Evolutionary conservation across 768 basidiomycete genomes (phyloP), one percentile per base, ranked within the genome.

Genomic region (Tylopilus plumbeoviolaceoides): DNA sequence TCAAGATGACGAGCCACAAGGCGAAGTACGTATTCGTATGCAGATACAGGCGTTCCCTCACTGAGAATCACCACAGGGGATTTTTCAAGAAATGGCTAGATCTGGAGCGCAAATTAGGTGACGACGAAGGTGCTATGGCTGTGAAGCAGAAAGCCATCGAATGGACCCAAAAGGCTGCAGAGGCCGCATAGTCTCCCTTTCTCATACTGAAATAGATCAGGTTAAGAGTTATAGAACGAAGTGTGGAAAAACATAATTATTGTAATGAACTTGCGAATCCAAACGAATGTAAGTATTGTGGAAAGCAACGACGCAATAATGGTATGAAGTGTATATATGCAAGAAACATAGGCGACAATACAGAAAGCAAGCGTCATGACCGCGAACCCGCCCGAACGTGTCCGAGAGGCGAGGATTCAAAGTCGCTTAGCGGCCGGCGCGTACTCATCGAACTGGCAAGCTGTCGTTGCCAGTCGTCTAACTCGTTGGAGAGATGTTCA

Each of bases 41-140:
- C n/a, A 7, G 20, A 7, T n/a, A 30, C 18, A 3, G 20, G 17
- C 18, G 20, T 51, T 15, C 14, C 23, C 54, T 61, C 49, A 61
- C 30, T 49, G 59, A 11, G 11, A 59, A 59, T 51, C 53, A 47
- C 53, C 21, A 53, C 27, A 94, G 91, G 72, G 82, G 86, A 27
- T 87, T 98, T 71, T 98, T 99, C 81, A 99, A 99, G 73, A 98
- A 98, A 70, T 97, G 95, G 91, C 76, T 98, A 30, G 85, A 85
- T 54, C 71, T 97, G 36, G 97, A 98, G 69, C 83, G 81, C 59
- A 80, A 83, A 59, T 72, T 94, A 53, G 97, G 95, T 5, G 91
- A 97, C 61, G 91, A 89, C 54, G 85, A 86, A 40, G 93, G 94
- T 18, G 85, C 82, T 25, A 78, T 80, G 28, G 66, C 67, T 43